These are phyloP conservation scores for Sarocladium strictum DNA, from an alignment of 2,329 filamentous ascomycete species.

Conservation along the genomic window DNA sequence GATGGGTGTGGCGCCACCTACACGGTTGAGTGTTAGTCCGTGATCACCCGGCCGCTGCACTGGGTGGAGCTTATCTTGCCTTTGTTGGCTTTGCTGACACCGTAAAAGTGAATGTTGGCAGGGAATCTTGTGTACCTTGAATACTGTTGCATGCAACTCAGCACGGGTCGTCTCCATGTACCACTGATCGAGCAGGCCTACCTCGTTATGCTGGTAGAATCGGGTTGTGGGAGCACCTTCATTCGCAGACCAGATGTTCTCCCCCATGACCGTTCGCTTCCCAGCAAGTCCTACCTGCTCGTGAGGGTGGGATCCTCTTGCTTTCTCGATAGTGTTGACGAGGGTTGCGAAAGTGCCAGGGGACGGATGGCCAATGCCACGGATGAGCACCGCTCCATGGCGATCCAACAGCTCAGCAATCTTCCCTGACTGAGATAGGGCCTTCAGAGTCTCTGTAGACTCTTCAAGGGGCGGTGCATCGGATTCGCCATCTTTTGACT, in stretches of 20 bases:
- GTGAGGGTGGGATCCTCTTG: not conserved
- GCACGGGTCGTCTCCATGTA: too few relatives aligned
- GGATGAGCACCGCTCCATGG: not conserved
- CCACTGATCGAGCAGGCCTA: not conserved
- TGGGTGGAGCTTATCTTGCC: too few relatives aligned
- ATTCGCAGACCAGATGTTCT: conserved; percentile 17
- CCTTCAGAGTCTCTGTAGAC: not conserved
- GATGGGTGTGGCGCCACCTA: not conserved
- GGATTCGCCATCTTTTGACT: not conserved
- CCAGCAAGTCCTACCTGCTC: conserved; percentile 12
- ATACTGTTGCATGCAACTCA: not conserved
- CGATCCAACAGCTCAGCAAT: not conserved
- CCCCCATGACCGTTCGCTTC: conserved; percentile 13
- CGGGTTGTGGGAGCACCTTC: conserved; percentile 15
- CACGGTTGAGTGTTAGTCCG: not conserved
- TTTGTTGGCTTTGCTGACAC: not conserved
- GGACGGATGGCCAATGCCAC: not conserved
- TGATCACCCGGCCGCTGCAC: too few relatives aligned
- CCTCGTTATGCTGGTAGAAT: conserved; percentile 18
- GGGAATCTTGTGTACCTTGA: not conserved
- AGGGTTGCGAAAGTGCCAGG: not conserved
- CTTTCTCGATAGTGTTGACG: not conserved
- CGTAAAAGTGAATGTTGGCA: not conserved
- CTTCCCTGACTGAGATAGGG: not conserved
- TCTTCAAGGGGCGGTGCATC: not conserved